Evolutionary conservation across 2,329 filamentous ascomycete species (phyloP).

Genomic region (Verticillium nonalfalfae): DNA sequence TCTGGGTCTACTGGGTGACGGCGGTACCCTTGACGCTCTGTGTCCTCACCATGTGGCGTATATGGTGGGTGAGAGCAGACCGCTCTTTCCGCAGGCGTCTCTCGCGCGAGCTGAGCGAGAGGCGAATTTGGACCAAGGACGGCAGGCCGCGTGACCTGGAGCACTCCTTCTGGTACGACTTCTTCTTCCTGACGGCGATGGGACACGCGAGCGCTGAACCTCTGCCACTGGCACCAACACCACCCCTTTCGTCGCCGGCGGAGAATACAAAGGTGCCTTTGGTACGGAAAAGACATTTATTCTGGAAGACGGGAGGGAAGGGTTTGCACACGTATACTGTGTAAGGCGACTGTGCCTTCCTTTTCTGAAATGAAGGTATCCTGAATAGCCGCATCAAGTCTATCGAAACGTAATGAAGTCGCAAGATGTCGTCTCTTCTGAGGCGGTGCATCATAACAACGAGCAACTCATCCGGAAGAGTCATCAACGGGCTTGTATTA

Average conservation of each 20-base stretch:
- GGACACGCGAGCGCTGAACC: constrained; percentile 18
- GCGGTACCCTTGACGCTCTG: constrained; percentile 34
- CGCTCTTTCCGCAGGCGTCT: constrained; percentile 37
- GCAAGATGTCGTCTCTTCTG: too few species aligned
- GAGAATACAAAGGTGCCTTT: not conserved
- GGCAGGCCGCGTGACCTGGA: constrained; percentile 33
- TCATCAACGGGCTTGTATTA: too few species aligned
- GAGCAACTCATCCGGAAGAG: too few species aligned
- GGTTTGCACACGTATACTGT: not conserved
- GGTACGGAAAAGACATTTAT: not conserved
- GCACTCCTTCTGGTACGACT: constrained; percentile 34
- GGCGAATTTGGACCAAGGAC: constrained; percentile 39
- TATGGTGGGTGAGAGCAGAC: constrained; percentile 41
- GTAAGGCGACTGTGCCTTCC: not conserved
- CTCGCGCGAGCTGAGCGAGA: constrained; percentile 38
- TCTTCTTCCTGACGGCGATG: constrained; percentile 31
- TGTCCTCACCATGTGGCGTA: constrained; percentile 35
- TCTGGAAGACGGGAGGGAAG: not conserved
- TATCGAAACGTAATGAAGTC: too few species aligned
- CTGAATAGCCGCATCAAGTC: too few species aligned
- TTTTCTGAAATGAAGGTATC: too few species aligned
- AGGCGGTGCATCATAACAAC: too few species aligned
- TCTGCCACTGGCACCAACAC: not conserved
- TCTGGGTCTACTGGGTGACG: constrained; percentile 41
- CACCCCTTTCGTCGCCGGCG: not conserved